Evolutionary conservation across 2,329 filamentous ascomycete genomes (phyloP), one percentile per base, ranked within the genome.

Genomic region (Didymella segeticola): DNA sequence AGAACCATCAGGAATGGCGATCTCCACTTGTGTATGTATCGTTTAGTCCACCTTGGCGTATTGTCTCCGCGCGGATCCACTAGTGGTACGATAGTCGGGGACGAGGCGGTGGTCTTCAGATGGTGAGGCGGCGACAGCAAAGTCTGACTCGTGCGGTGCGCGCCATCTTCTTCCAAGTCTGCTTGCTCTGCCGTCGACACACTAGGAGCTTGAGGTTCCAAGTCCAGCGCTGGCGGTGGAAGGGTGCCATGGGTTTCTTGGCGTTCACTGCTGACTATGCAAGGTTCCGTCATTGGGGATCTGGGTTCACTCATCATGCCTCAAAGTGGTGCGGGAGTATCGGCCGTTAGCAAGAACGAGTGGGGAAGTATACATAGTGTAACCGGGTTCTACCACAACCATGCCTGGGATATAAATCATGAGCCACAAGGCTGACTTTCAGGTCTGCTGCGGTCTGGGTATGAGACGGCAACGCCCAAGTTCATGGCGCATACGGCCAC

Each of bases 11-110:
- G 25, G 5, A 60, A 33, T 8, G 56, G 53, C 2, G 53, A 53
- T 41, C 52, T 60, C 59, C 59, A 60, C 23, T 50, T 37, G 23
- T 47, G 50, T 27, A 57, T 52, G 4, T 14, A 26, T 5, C 47
- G 25, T 27, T 52, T 58, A 2, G n/a, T 31, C 56, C 51, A 58
- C 34, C 4, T 15, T 34, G 27, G 17, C 22, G 23, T 15, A 5
- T 4, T 29, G 4, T 19, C 12, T 11, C 20, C 14, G n/a, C 10
- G 42, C 15, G 23, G 15, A 15, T 36, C 20, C 10, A n/a, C 25
- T 22, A 22, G 7, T n/a, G 23, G 43, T 29, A 12, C 25, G 23
- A 37, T 20, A 17, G 43, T 46, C 4, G 23, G 23, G 20, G 43
- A 37, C 22, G 31, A 46, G 2, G 12, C 15, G n/a, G 10, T 8